Conservation (phyloP, 2,329 filamentous ascomycete species). For the Epichloe glyceriae region DNA sequence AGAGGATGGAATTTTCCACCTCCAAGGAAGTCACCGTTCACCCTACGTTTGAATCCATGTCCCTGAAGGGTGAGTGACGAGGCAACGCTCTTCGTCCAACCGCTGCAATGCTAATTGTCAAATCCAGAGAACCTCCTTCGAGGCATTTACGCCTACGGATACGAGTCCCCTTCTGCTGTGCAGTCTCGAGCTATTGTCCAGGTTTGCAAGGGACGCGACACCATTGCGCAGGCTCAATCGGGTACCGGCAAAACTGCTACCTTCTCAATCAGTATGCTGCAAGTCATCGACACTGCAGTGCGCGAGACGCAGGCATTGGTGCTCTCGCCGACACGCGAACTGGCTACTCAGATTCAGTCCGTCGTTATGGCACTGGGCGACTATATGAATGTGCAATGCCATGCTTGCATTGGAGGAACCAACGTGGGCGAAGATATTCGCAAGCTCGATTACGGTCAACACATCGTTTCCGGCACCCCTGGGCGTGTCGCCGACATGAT, state of each 20-base stretch:
- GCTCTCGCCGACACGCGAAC: slow-evolving; percentile 87
- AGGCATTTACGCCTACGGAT: slow-evolving; percentile 96
- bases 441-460: slow-evolving; percentile 93
- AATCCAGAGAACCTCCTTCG: slow-evolving; percentile 73
- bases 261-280: slow-evolving; percentile 91
- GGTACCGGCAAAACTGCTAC: slow-evolving; percentile 95
- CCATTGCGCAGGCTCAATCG: slow-evolving; percentile 94
- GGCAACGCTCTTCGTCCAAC: background rate
- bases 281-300: slow-evolving; percentile 87
- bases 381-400: slow-evolving; percentile 99
- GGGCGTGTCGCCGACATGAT: slow-evolving; percentile 70
- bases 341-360: slow-evolving; percentile 96
- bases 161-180: slow-evolving; percentile 94
- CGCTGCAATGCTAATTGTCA: background rate
- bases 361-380: slow-evolving; percentile 99
- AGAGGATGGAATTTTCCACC: slow-evolving; percentile 95
- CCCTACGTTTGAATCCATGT: slow-evolving; percentile 91
- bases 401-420: slow-evolving; percentile 95
- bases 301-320: slow-evolving; percentile 91
- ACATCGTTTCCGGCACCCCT: slow-evolving; percentile 95
- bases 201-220: slow-evolving; percentile 97
- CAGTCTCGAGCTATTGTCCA: slow-evolving; percentile 98
- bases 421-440: slow-evolving; percentile 97
- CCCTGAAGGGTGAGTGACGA: slow-evolving; percentile 55
- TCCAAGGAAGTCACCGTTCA: slow-evolving; percentile 96